A percentile compares a stretch with the other conserved stretches of the same genome.
phyloP scores from a whole-genome alignment of 192 early-diverging fungal genomes.

The Backusella australiensis region DNA sequence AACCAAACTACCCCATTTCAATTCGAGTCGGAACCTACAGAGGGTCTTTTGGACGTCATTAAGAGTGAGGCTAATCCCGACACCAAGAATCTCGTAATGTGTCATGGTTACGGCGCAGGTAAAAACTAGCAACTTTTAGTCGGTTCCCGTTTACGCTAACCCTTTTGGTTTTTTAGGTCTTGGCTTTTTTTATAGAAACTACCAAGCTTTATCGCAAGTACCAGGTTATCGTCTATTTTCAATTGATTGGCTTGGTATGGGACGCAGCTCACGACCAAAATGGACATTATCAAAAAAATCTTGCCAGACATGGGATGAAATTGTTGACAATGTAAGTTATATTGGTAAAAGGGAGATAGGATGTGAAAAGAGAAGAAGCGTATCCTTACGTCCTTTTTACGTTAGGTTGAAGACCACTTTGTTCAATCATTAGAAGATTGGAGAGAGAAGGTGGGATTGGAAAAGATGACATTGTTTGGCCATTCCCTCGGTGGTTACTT shows the following conservation, averaged over 20 bases:
- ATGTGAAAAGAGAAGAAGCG: neutral
- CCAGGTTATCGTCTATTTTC: conserved; percentile 61
- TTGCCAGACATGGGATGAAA: conserved; percentile 43
- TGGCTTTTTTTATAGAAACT: conserved; percentile 66
- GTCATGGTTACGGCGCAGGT: conserved; percentile 82
- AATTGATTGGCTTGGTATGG: conserved; percentile 96
- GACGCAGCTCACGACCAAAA: conserved; percentile 73
- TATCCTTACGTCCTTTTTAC: neutral
- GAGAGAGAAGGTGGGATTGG: conserved; percentile 73
- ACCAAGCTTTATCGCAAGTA: conserved; percentile 38
- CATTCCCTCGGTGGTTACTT: conserved; percentile 91
- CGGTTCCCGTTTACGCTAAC: neutral
- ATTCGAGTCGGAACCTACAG: conserved; percentile 6
- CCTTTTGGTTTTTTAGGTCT: conserved; percentile 23
- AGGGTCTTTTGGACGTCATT: neutral
- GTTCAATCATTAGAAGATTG: conserved; percentile 88
- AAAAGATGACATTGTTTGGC: conserved; percentile 82
- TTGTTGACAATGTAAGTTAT: conserved; percentile 26
- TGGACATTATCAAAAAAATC: conserved; percentile 39
- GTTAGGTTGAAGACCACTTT: conserved; percentile 79
- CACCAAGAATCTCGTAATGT: conserved; percentile 60
- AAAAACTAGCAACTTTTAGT: neutral
- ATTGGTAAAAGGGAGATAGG: neutral
- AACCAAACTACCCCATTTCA: neutral
- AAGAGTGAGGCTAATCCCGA: neutral